Percentiles rank a stretch among this genome's conserved stretches.
phyloP scores from a whole-genome alignment of 73 alveolate genomes.

The Paramecium caudatum region DNA sequence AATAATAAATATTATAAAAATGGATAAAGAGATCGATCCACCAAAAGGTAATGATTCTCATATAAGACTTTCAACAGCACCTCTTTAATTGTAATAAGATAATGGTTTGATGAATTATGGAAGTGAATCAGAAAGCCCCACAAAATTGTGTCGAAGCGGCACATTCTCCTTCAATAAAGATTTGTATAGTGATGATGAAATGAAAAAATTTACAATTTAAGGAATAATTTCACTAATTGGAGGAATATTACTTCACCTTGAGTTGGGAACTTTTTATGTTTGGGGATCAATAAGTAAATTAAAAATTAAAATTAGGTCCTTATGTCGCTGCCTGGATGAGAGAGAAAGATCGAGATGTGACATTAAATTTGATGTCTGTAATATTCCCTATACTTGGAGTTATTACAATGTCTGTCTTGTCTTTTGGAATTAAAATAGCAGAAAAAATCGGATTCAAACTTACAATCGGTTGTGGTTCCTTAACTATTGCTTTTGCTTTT shows the following conservation, averaged over 20 bases:
- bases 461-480: neutral
- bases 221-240: neutral
- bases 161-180: too few species aligned
- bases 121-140: too few species aligned
- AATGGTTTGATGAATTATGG: too few species aligned
- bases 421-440: conserved; percentile 55
- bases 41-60: too few species aligned
- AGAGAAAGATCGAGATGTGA: neutral
- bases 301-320: conserved; percentile 15
- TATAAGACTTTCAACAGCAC: too few species aligned
- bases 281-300: conserved; percentile 30
- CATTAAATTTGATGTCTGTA: neutral
- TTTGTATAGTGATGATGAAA: neutral
- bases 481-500: conserved; percentile 4
- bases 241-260: neutral
- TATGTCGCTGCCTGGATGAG: conserved; percentile 47
- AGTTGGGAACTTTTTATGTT: conserved; percentile 34
- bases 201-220: neutral
- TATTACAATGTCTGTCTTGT: neutral
- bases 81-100: too few species aligned
- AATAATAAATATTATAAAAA: too few species aligned
- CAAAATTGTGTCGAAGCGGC: too few species aligned
- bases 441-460: conserved; percentile 35
- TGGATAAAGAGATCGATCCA: too few species aligned
- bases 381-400: conserved; percentile 20